phyloP scores from a whole-genome alignment of 1,139 yeast species.

The Yamadazyma oceani region DNA sequence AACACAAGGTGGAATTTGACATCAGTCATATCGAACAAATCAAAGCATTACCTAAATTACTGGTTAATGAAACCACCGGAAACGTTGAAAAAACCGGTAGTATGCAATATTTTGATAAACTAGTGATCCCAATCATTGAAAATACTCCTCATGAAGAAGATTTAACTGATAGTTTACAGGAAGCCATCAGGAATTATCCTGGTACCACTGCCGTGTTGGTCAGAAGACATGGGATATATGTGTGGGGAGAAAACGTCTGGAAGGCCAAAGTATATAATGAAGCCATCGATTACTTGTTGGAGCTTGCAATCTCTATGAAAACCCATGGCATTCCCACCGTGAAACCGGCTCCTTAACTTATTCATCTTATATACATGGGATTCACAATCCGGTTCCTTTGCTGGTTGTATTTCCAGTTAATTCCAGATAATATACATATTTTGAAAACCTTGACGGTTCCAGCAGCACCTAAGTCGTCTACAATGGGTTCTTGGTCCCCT shows the following conservation, averaged over 20 bases:
- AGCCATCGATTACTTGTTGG: slow-evolving; percentile 86
- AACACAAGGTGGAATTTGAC: slow-evolving; percentile 59
- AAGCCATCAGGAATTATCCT: slow-evolving; percentile 69
- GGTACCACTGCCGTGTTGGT: slow-evolving; percentile 83
- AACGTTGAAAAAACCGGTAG: slow-evolving; percentile 64
- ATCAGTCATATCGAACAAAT: slow-evolving; percentile 88
- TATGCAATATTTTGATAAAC: slow-evolving; percentile 69
- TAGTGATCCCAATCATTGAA: slow-evolving; percentile 86
- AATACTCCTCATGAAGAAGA: slow-evolving; percentile 89
- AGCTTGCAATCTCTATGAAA: slow-evolving; percentile 80
- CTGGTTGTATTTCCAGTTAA: too few relatives aligned
- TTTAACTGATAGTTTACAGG: slow-evolving; percentile 63
- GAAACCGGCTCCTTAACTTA: not conserved
- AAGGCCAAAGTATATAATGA: slow-evolving; percentile 92
- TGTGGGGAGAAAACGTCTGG: slow-evolving; percentile 93
- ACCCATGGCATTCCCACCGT: slow-evolving; percentile 55
- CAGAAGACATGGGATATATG: slow-evolving; percentile 90
- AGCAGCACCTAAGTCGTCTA: too few relatives aligned
- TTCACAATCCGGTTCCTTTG: too few relatives aligned
- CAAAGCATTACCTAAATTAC: slow-evolving; percentile 74
- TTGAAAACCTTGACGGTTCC: too few relatives aligned
- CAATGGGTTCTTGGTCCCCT: slow-evolving; percentile 45
- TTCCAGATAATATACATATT: too few relatives aligned
- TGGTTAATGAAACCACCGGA: slow-evolving; percentile 31
- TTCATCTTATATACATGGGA: too few relatives aligned